phyloP scores from a whole-genome alignment of 1,284 basidiomycete species.

The Coriolopsis trogii region DNA sequence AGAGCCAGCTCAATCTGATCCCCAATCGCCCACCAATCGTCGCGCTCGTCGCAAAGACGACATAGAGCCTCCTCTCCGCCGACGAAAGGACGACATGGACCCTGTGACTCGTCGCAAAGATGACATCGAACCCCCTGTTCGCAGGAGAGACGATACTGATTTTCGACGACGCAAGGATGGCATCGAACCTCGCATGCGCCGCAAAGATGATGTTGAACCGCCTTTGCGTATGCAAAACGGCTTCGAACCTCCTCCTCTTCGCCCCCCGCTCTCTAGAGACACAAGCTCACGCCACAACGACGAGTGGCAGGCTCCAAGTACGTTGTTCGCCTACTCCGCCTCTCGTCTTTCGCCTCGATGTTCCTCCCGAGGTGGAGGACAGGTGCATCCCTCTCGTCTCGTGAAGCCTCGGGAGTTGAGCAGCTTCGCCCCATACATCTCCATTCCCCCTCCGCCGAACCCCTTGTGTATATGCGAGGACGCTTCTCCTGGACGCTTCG shows the following conservation, averaged over 20 bases:
- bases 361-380: slow-evolving; percentile 55
- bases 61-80: slow-evolving; percentile 4
- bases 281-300: slow-evolving; percentile 39
- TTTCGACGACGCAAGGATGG: slow-evolving; percentile 10
- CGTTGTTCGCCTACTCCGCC: slow-evolving; percentile 72
- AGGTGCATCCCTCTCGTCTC: slow-evolving; percentile 45
- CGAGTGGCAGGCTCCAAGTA: slow-evolving; percentile 65
- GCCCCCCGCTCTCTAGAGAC: slow-evolving; percentile 20
- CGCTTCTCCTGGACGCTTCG: slow-evolving; percentile 34
- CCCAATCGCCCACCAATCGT: slow-evolving; percentile 24
- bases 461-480: slow-evolving; percentile 52
- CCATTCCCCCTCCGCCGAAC: slow-evolving; percentile 45
- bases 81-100: slow-evolving; percentile 12
- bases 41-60: slow-evolving; percentile 16
- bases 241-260: slow-evolving; percentile 11
- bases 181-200: slow-evolving; percentile 12
- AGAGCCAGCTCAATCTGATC: slow-evolving; percentile 16
- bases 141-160: slow-evolving; percentile 10
- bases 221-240: slow-evolving; percentile 14
- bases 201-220: slow-evolving; percentile 19
- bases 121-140: slow-evolving; percentile 7
- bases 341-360: slow-evolving; percentile 42
- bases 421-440: slow-evolving; percentile 41
- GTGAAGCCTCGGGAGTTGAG: slow-evolving; percentile 57
- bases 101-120: slow-evolving; percentile 9